Base-by-base conservation (phyloP, 2,329 filamentous ascomycete species). In the Trichoderma arundinaceum region DNA sequence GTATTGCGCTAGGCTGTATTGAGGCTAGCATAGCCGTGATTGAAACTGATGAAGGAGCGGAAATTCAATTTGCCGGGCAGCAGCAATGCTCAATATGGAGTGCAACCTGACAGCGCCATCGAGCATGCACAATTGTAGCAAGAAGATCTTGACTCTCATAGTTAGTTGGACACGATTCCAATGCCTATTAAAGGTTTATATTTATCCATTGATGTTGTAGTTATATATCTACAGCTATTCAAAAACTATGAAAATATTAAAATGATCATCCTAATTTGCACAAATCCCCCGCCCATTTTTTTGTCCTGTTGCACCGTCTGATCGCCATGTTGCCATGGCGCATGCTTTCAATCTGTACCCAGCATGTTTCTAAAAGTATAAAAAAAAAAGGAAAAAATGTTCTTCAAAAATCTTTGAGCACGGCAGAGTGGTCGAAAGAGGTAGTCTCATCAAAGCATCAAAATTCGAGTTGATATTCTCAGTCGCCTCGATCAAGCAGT, bases 401-500 rank as follows among this genome's bases (percentile, higher is more conserved):
- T 39, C 22, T 46, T 32, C 61, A 57, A 9, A 33, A 22, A 46
- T 12, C 38, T 44, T 32, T 9, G 9, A 46, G 39, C n/a, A 48
- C 17, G 19, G 7, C 15, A 13, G 6, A 28, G 33, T 17, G 33
- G 10, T 12, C 57, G 8, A 43, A 56, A 10, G 9, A 41, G 9
- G 22, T 33, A 22, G 12, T n/a, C 12, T 9, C 46, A 28, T 28
- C 33, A 49, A 28, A 6, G 6, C 13, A 17, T 17, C 39, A 46
- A 46, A 15, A 2, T 6, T 41, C 17, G 46, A 39, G 19, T 13
- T 6, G 8, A 8, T 9, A 22, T 2, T 32, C 44, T 62, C 32
- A 62, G 61, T 77, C 75, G 8, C 69, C 72, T 32, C 75, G 70
- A 57, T 76, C 72, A 9, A 77, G 72, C 59, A 78, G 64, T 15